phyloP scores from a whole-genome alignment of 2,329 filamentous ascomycete species.

The Chaetomiaceae sp. region DNA sequence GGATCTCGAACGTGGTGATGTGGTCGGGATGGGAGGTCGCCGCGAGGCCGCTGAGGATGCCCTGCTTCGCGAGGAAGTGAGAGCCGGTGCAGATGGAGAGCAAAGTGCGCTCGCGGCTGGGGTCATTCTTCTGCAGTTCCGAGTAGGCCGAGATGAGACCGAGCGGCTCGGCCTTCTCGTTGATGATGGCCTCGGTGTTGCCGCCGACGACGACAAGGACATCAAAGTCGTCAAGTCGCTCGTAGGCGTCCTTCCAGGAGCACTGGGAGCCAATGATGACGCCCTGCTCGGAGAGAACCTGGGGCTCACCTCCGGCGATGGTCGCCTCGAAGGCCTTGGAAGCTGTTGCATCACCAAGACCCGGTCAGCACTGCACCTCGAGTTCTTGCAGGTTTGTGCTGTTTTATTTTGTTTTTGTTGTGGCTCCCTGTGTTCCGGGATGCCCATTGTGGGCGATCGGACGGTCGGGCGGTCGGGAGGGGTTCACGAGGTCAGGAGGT shows the following conservation, averaged over 20 bases:
- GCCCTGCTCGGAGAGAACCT: constrained; percentile 57
- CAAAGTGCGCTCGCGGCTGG: constrained; percentile 73
- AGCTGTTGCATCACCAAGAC: constrained; percentile 33
- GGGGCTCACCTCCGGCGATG: constrained; percentile 48
- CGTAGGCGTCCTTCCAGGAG: constrained; percentile 71
- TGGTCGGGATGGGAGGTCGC: constrained; percentile 80
- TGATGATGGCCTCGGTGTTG: constrained; percentile 57
- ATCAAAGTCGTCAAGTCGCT: constrained; percentile 70
- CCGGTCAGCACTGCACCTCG: constrained; percentile 12
- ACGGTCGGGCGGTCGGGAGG: not conserved
- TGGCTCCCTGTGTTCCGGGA: too few species aligned
- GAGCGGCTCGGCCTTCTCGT: constrained; percentile 64
- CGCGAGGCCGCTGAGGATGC: constrained; percentile 71
- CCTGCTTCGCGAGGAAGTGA: constrained; percentile 70
- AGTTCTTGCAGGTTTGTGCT: not conserved
- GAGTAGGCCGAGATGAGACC: constrained; percentile 70
- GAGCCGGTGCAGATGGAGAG: constrained; percentile 76
- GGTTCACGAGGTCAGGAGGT: too few species aligned
- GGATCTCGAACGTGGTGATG: constrained; percentile 74
- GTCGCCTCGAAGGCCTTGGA: constrained; percentile 56
- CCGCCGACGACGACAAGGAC: constrained; percentile 75
- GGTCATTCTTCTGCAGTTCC: constrained; percentile 74
- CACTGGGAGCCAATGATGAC: constrained; percentile 69
- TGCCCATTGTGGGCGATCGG: too few species aligned
- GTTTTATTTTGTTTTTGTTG: not conserved